Conservation (phyloP, 306 rosid genomes). For the Dryas alaskensis region DNA sequence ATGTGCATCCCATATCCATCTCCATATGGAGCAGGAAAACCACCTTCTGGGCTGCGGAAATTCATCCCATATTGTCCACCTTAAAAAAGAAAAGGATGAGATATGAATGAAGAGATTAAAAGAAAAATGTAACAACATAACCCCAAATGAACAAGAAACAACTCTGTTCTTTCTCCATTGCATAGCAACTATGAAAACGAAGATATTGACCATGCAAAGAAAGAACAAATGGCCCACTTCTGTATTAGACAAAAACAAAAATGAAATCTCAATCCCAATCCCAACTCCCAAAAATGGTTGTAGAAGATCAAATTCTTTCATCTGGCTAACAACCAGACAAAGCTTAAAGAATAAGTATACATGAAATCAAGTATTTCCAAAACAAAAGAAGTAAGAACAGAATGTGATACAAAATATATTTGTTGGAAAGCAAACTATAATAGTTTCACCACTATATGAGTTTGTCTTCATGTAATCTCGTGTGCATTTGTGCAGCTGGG, state of each 20-base stretch:
- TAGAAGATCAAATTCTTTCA: not conserved
- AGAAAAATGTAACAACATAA: not conserved
- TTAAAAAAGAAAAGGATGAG: conserved; percentile 35
- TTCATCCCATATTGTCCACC: conserved; percentile 71
- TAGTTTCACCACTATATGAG: not conserved
- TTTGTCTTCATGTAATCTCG: not conserved
- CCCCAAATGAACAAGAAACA: not conserved
- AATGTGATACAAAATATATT: not conserved
- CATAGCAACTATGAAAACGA: not conserved
- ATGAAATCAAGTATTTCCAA: not conserved
- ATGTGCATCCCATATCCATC: conserved; percentile 67
- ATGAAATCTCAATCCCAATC: not conserved
- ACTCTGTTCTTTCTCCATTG: not conserved
- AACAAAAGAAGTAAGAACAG: not conserved
- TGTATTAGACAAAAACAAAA: not conserved
- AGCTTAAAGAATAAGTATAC: not conserved
- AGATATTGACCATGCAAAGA: not conserved
- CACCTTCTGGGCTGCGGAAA: conserved; percentile 51
- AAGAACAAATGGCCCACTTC: not conserved
- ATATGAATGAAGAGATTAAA: conserved; percentile 21
- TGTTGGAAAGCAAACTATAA: not conserved
- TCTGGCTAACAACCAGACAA: not conserved
- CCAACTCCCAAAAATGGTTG: not conserved
- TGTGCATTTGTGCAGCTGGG: not conserved
- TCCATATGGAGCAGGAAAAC: conserved; percentile 50